phyloP scores from a whole-genome alignment of 345 rosid species.

The Bruguiera gymnorhiza region DNA sequence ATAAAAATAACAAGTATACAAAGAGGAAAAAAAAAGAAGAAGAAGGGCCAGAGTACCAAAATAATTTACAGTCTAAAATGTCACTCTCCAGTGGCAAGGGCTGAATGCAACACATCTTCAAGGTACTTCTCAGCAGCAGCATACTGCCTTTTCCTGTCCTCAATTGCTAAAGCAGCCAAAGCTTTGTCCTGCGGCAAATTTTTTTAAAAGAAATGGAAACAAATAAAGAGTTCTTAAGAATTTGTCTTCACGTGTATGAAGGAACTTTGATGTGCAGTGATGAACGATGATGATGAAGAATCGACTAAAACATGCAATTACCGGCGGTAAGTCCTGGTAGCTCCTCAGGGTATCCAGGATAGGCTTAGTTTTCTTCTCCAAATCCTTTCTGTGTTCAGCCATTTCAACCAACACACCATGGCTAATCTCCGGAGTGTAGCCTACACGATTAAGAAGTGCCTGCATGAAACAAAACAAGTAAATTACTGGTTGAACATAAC shows the following conservation, averaged over 20 bases:
- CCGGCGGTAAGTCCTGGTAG: constrained; percentile 97
- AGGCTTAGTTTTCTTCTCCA: constrained; percentile 90
- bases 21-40: too few species aligned
- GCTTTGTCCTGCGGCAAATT: constrained; percentile 67
- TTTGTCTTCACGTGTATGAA: background rate
- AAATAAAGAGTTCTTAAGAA: background rate
- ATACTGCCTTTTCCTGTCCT: constrained; percentile 87
- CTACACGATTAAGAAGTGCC: constrained; percentile 85
- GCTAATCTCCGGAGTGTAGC: constrained; percentile 82
- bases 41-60: background rate
- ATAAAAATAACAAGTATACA: too few species aligned
- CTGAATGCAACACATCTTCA: constrained; percentile 82
- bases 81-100: constrained; percentile 44
- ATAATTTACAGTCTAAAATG: constrained; percentile 20
- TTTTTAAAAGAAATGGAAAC: background rate
- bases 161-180: constrained; percentile 86
- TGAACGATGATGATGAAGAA: background rate
- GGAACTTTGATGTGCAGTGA: background rate
- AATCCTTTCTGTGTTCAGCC: constrained; percentile 80
- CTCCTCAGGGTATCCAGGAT: constrained; percentile 84
- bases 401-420: constrained; percentile 82
- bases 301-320: constrained; percentile 24
- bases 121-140: constrained; percentile 89
- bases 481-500: too few species aligned
- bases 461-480: constrained; percentile 16